phyloP scores from a whole-genome alignment of 352 stramenopile genomes.

The Phytophthora pisi region DNA sequence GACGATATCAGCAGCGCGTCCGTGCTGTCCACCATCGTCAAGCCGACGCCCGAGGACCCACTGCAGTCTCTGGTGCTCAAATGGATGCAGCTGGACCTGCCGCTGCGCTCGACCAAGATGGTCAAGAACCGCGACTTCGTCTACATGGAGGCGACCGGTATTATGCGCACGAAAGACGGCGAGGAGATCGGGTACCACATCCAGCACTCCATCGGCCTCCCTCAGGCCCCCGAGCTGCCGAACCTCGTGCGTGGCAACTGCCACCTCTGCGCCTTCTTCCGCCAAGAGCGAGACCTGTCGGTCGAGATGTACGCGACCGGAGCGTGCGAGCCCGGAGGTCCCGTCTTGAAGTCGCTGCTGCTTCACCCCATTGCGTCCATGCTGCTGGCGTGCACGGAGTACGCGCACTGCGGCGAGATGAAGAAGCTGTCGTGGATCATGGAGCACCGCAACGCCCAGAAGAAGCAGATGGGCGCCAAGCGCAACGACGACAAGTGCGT shows the following conservation, averaged over 20 bases:
- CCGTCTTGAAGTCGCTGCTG: conserved; percentile 29
- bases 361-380: conserved; percentile 27
- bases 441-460: conserved; percentile 31
- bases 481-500: conserved; percentile 37
- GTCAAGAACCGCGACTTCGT: conserved; percentile 53
- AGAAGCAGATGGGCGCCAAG: conserved; percentile 30
- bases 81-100: conserved; percentile 42
- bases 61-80: conserved; percentile 42
- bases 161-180: conserved; percentile 30
- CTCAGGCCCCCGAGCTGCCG: conserved; percentile 29
- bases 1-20: conserved; percentile 36
- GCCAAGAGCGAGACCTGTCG: conserved; percentile 29
- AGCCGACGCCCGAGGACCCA: conserved; percentile 37
- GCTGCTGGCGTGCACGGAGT: conserved; percentile 32
- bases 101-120: conserved; percentile 40
- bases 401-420: conserved; percentile 44
- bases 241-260: conserved; percentile 32
- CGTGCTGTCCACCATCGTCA: conserved; percentile 30
- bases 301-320: conserved; percentile 38
- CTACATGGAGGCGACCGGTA: conserved; percentile 42
- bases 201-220: conserved; percentile 32
- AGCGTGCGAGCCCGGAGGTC: conserved; percentile 31
- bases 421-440: conserved; percentile 48
- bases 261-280: conserved; percentile 39
- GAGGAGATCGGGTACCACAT: conserved; percentile 35